phyloP scores from a whole-genome alignment of 805 yeast species.

The Kluyveromyces aestuarii region DNA sequence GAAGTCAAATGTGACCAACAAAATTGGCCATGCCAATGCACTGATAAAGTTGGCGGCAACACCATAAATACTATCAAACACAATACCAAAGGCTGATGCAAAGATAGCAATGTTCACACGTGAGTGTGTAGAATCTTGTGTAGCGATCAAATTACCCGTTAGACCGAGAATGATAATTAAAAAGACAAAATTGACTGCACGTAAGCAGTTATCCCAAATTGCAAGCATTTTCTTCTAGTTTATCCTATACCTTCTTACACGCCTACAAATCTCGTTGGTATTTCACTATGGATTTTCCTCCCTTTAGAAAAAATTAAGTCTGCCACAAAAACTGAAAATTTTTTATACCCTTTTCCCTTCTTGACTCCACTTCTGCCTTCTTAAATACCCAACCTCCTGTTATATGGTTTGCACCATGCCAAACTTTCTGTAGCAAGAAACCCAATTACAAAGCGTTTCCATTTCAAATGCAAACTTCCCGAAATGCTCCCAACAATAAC shows the following conservation, averaged over 20 bases:
- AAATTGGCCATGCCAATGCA: slow-evolving; percentile 79
- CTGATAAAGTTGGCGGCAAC: slow-evolving; percentile 65
- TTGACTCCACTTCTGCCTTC: background rate
- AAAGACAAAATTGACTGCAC: slow-evolving; percentile 67
- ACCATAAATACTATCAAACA: slow-evolving; percentile 76
- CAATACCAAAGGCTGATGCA: slow-evolving; percentile 77
- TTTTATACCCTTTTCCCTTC: too few species aligned
- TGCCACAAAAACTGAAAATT: background rate
- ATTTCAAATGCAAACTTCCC: background rate
- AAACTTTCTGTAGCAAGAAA: background rate
- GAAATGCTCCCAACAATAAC: background rate
- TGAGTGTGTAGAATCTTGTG: slow-evolving; percentile 45
- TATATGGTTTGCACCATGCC: background rate
- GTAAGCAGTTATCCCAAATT: slow-evolving; percentile 64
- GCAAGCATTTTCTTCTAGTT: slow-evolving; percentile 42
- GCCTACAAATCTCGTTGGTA: too few species aligned
- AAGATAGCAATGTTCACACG: slow-evolving; percentile 87
- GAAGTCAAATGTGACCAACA: slow-evolving; percentile 70
- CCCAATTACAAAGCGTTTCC: background rate
- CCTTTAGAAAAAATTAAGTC: background rate
- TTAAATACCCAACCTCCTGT: background rate
- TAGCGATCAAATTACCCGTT: slow-evolving; percentile 78
- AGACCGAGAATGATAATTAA: slow-evolving; percentile 76
- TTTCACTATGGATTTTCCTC: background rate
- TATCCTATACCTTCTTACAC: background rate